Evolutionary conservation across 2,329 filamentous ascomycete genomes (phyloP).

Genomic region (Tolypocladium amazonense): DNA sequence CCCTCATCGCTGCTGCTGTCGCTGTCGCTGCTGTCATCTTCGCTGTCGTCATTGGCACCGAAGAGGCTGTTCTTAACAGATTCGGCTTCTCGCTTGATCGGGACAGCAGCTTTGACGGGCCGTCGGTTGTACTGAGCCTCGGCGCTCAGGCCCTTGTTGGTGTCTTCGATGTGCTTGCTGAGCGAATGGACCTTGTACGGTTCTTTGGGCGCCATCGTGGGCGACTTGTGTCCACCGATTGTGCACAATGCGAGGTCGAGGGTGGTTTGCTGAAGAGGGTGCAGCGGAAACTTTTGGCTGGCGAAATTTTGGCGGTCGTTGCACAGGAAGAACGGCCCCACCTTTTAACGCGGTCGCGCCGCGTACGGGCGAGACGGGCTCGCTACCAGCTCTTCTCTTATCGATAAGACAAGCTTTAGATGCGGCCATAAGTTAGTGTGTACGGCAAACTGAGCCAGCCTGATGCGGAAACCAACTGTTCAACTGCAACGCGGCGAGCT

Average conservation of each 20-base stretch:
- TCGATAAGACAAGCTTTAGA: background rate
- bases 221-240: constrained; percentile 7
- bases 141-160: constrained; percentile 22
- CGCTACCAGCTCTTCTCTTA: background rate
- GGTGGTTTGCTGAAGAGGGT: constrained; percentile 4
- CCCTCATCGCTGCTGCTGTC: constrained; percentile 22
- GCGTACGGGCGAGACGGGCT: background rate
- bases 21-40: constrained; percentile 20
- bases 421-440: background rate
- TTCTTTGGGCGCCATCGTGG: constrained; percentile 25
- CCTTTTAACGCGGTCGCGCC: constrained; percentile 1
- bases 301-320: constrained; percentile 5
- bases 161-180: constrained; percentile 25
- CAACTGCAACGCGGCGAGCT: background rate
- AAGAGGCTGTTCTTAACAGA: constrained; percentile 16
- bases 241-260: constrained; percentile 11
- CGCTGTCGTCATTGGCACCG: constrained; percentile 15
- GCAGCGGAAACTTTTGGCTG: constrained; percentile 4
- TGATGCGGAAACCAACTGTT: background rate
- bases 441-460: background rate
- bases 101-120: constrained; percentile 11
- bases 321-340: background rate
- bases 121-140: constrained; percentile 22
- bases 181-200: constrained; percentile 25
- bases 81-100: constrained; percentile 19